Conservation (phyloP, 768 basidiomycete genomes). For the Lepiota brunneoincarnata region DNA sequence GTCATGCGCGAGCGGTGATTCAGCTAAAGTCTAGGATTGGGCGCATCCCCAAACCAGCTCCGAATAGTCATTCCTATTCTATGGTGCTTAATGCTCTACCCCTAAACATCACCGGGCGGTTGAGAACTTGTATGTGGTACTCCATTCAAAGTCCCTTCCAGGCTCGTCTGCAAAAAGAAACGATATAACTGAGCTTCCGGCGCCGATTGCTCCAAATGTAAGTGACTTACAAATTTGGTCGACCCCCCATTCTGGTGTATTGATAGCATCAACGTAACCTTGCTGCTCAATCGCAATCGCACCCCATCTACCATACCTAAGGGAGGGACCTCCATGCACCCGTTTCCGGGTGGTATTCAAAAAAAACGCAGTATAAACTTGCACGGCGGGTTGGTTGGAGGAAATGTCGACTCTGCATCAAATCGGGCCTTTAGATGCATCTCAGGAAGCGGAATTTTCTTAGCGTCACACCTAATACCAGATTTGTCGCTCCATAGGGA, state of each 20-base stretch:
- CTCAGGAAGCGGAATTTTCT: neutral
- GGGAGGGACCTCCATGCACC: conserved; percentile 44
- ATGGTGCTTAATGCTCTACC: no score
- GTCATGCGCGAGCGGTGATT: no score
- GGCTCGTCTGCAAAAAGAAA: conserved; percentile 32
- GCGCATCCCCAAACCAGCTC: no score
- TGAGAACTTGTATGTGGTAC: conserved; percentile 47
- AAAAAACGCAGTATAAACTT: conserved; percentile 47
- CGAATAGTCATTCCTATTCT: no score
- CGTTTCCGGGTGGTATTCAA: conserved; percentile 44
- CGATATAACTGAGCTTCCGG: neutral
- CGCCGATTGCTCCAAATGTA: no score
- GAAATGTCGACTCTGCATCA: conserved; percentile 41
- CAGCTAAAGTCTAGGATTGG: no score
- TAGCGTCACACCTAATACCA: conserved; percentile 39
- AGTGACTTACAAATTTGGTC: conserved; percentile 55
- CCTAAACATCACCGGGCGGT: no score
- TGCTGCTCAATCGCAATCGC: conserved; percentile 54
- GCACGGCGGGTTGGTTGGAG: conserved; percentile 49
- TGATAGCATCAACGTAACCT: conserved; percentile 53
- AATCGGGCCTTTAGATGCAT: no score
- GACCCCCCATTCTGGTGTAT: conserved; percentile 51
- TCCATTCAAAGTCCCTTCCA: conserved; percentile 42
- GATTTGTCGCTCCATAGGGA: conserved; percentile 47
- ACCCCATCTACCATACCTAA: conserved; percentile 37